These are phyloP conservation scores for Umbelopsis sp. DNA, from an alignment of 192 early-diverging fungal species.

Conservation along the genomic window DNA sequence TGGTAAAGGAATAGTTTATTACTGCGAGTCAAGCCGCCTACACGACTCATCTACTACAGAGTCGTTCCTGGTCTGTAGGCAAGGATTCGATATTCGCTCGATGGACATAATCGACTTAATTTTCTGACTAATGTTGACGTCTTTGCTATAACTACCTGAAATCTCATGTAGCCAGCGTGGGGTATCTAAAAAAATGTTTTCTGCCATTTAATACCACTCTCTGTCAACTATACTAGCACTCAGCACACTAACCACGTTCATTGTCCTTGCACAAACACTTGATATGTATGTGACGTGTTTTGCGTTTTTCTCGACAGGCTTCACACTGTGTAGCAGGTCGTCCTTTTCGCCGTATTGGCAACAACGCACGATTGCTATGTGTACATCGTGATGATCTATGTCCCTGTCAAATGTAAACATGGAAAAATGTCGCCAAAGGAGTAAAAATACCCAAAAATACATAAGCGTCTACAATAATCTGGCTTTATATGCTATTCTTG, in stretches of 20 bases:
- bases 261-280: conserved; percentile 3
- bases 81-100: neutral
- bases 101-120: neutral
- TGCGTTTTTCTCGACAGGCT: conserved; percentile 7
- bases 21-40: too few species aligned
- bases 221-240: too few species aligned
- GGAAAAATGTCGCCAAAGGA: neutral
- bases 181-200: neutral
- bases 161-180: neutral
- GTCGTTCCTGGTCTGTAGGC: neutral
- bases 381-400: conserved; percentile 19
- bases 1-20: too few species aligned
- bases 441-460: neutral
- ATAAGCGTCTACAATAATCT: too few species aligned
- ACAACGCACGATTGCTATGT: conserved; percentile 3
- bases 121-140: neutral
- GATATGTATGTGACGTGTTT: neutral
- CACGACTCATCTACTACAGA: too few species aligned
- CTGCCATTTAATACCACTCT: neutral
- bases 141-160: neutral
- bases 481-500: too few species aligned
- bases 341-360: conserved; percentile 11
- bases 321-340: conserved; percentile 14
- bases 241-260: neutral
- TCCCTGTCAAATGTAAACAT: neutral